Conservation (phyloP, 805 yeast species). For the Kluyveromyces siamensis region DNA sequence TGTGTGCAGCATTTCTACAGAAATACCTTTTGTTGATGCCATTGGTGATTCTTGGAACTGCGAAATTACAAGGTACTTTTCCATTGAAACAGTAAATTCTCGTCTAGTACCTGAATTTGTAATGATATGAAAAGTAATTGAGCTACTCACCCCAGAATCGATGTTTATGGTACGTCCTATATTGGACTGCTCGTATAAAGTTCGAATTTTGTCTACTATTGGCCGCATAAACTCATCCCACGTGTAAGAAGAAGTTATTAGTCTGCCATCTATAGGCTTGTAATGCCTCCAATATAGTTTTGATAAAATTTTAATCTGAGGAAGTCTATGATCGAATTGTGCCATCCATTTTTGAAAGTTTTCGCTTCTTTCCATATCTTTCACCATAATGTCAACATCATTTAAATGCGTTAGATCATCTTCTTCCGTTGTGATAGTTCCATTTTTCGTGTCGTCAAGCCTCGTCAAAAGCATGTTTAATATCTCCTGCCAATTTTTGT, state of each 20-base stretch:
- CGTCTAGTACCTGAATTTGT: background rate
- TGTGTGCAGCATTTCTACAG: background rate
- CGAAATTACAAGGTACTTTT: background rate
- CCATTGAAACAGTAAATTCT: slow-evolving; percentile 1
- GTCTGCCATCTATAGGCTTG: background rate
- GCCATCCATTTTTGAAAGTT: slow-evolving; percentile 15
- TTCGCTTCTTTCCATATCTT: slow-evolving; percentile 55
- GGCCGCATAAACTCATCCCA: background rate
- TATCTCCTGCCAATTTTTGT: slow-evolving; percentile 19
- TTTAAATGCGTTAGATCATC: slow-evolving; percentile 30
- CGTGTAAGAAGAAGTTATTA: background rate
- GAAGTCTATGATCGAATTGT: background rate
- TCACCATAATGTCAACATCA: slow-evolving; percentile 75
- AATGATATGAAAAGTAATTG: background rate
- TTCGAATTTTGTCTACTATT: background rate
- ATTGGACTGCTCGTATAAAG: background rate
- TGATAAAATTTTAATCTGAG: slow-evolving; percentile 1
- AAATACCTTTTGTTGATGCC: background rate
- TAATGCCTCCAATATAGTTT: slow-evolving; percentile 2
- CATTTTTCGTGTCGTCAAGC: slow-evolving; percentile 5
- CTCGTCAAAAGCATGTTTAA: slow-evolving; percentile 13
- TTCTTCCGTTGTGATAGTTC: slow-evolving; percentile 3
- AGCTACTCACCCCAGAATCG: background rate
- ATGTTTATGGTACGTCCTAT: slow-evolving; percentile 1
- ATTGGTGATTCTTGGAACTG: background rate